phyloP scores from a whole-genome alignment of 2,329 filamentous ascomycete species.

The Calonectria henricotiae region DNA sequence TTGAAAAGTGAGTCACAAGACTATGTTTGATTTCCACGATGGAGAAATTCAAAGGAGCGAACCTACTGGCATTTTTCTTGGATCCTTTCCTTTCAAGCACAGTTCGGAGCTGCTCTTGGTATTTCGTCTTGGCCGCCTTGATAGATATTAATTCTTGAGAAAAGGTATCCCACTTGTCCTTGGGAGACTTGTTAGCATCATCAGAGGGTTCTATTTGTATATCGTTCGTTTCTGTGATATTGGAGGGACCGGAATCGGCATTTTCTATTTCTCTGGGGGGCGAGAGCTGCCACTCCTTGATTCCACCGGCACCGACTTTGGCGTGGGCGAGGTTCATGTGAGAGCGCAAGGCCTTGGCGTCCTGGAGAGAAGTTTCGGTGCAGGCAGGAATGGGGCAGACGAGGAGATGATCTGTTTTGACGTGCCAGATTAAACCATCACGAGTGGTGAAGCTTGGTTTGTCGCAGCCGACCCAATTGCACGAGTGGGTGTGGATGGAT shows the following conservation, averaged over 20 bases:
- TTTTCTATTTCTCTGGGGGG: not conserved
- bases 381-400: constrained; percentile 62
- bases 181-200: not conserved
- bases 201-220: constrained; percentile 35
- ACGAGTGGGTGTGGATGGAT: constrained; percentile 56
- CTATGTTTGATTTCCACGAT: not conserved
- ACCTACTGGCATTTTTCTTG: constrained; percentile 53
- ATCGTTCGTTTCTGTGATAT: not conserved
- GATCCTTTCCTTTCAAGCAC: constrained; percentile 57
- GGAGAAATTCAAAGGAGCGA: constrained; percentile 3
- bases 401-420: constrained; percentile 63
- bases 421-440: constrained; percentile 62
- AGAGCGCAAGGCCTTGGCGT: constrained; percentile 55
- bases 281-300: constrained; percentile 53
- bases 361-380: constrained; percentile 58
- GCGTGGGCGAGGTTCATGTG: constrained; percentile 60
- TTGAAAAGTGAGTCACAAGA: constrained; percentile 37
- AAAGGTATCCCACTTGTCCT: not conserved
- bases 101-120: constrained; percentile 56
- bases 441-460: constrained; percentile 58
- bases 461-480: constrained; percentile 61
- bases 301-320: constrained; percentile 40
- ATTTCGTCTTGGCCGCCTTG: constrained; percentile 57
- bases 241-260: not conserved
- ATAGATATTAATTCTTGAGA: constrained; percentile 47